Percentiles rank a stretch among this genome's conserved stretches.
Conservation (phyloP, 192 early-diverging fungal genomes). For the Backusella macrospora region DNA sequence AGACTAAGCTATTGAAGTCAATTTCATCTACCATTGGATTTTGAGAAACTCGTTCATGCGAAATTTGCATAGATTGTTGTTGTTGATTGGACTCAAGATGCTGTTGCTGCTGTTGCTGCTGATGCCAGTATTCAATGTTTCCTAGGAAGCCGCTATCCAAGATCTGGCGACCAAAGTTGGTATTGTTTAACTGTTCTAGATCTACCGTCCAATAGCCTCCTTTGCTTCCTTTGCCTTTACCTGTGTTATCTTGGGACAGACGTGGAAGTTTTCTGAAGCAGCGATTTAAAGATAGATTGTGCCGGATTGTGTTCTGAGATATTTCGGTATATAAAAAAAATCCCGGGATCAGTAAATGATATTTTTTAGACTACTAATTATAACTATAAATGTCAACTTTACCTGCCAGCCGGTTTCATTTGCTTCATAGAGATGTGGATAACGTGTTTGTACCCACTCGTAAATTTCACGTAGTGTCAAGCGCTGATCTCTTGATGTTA, state of each 20-base stretch:
- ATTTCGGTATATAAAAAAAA: slow-evolving; percentile 17
- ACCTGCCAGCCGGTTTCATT: slow-evolving; percentile 84
- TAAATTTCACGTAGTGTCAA: slow-evolving; percentile 90
- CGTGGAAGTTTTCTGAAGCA: slow-evolving; percentile 78
- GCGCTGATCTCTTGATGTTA: slow-evolving; percentile 53
- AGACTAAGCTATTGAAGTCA: slow-evolving; percentile 26
- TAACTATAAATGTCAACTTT: slow-evolving; percentile 17
- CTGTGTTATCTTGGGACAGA: slow-evolving; percentile 41
- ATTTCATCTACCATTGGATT: slow-evolving; percentile 24
- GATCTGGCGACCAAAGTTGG: slow-evolving; percentile 36
- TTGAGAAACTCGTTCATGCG: background rate
- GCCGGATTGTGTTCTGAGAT: slow-evolving; percentile 86
- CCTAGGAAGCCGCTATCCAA: slow-evolving; percentile 32
- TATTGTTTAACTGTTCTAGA: slow-evolving; percentile 29
- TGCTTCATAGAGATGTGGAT: slow-evolving; percentile 72
- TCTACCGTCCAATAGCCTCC: slow-evolving; percentile 70
- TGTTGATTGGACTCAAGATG: background rate
- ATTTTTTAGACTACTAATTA: background rate
- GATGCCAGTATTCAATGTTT: slow-evolving; percentile 34
- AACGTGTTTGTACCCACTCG: slow-evolving; percentile 70
- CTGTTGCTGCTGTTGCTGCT: slow-evolving; percentile 22
- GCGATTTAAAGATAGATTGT: slow-evolving; percentile 88
- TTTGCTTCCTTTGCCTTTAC: slow-evolving; percentile 61
- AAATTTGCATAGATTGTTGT: background rate
- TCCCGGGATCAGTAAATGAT: background rate